A percentile compares a stretch with the other conserved stretches of the same genome.
Evolutionary conservation across 495 filamentous ascomycete genomes (phyloP).

Genomic region (Podospora fimiseda): DNA sequence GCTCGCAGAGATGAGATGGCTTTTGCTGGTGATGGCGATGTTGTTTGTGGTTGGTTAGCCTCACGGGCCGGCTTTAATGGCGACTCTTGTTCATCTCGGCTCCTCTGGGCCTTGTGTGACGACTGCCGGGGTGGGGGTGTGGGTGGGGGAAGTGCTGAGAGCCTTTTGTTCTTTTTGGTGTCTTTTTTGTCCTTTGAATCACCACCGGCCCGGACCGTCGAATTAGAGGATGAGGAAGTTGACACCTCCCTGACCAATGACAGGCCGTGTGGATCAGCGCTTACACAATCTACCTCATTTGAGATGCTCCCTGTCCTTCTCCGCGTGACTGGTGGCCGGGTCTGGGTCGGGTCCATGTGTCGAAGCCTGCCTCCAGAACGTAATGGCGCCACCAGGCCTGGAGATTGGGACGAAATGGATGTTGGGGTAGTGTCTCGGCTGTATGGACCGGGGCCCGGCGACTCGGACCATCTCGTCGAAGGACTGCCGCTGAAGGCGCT

Average conservation of each 20-base stretch:
- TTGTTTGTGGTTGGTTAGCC: conserved; percentile 24
- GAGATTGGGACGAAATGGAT: conserved; percentile 94
- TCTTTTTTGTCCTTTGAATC: conserved; percentile 41
- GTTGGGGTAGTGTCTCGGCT: conserved; percentile 90
- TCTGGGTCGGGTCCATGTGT: conserved; percentile 54
- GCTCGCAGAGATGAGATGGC: conserved; percentile 25
- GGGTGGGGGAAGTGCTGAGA: conserved; percentile 46
- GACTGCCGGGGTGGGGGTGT: conserved; percentile 60
- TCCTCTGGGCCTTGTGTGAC: conserved; percentile 50
- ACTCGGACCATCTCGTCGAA: conserved; percentile 90
- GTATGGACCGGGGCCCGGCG: conserved; percentile 72
- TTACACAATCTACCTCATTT: conserved; percentile 44
- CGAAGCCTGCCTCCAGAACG: conserved; percentile 49
- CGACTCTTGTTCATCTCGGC: conserved; percentile 28
- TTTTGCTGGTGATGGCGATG: conserved; percentile 28
- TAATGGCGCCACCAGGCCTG: conserved; percentile 58
- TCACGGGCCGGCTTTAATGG: conserved; percentile 25
- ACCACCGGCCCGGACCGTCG: conserved; percentile 43
- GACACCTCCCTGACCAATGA: conserved; percentile 57
- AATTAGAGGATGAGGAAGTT: conserved; percentile 56
- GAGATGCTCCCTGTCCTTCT: conserved; percentile 49
- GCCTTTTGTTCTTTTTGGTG: conserved; percentile 37
- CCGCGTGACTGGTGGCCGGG: conserved; percentile 61
- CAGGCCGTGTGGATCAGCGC: conserved; percentile 49
- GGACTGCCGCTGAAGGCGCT: conserved; percentile 69